These are phyloP conservation scores for Skeletonema grethae DNA, from an alignment of 108 stramenopile species.

Conservation along the genomic window DNA sequence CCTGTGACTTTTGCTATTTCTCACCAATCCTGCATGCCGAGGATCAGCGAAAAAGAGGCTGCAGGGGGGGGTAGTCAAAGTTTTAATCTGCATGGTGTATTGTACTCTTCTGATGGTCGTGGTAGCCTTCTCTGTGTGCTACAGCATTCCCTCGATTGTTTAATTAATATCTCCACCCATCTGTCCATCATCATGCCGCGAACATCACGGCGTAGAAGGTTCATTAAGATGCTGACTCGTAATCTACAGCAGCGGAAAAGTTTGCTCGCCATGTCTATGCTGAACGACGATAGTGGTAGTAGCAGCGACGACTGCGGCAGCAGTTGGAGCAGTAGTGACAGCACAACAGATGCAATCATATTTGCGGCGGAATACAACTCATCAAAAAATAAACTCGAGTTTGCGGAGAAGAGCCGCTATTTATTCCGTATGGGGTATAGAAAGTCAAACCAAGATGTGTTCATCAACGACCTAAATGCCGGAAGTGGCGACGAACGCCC, in stretches of 20 bases:
- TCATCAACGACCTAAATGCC: not conserved
- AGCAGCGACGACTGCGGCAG: not conserved
- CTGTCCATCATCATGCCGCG: not conserved
- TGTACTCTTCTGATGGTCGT: too few relatives aligned
- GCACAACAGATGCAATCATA: not conserved
- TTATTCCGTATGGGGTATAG: not conserved
- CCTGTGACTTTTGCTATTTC: too few relatives aligned
- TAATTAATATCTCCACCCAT: too few relatives aligned
- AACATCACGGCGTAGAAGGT: not conserved
- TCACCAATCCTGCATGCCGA: too few relatives aligned
- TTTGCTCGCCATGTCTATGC: not conserved
- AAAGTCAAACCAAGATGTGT: not conserved
- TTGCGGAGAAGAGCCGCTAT: not conserved
- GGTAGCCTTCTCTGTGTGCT: too few relatives aligned
- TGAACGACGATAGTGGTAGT: not conserved
- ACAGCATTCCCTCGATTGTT: too few relatives aligned
- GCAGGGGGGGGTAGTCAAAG: too few relatives aligned
- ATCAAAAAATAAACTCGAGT: not conserved
- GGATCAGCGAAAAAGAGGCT: too few relatives aligned
- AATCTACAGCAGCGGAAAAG: not conserved
- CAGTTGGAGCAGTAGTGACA: not conserved
- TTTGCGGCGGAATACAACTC: not conserved
- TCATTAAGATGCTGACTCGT: not conserved
- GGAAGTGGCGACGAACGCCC: not conserved
- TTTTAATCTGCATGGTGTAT: too few relatives aligned